Evolutionary conservation across 1,284 basidiomycete species (phyloP), one percentile per base, ranked within the genome.

Genomic region (Rhodotorula sp.): DNA sequence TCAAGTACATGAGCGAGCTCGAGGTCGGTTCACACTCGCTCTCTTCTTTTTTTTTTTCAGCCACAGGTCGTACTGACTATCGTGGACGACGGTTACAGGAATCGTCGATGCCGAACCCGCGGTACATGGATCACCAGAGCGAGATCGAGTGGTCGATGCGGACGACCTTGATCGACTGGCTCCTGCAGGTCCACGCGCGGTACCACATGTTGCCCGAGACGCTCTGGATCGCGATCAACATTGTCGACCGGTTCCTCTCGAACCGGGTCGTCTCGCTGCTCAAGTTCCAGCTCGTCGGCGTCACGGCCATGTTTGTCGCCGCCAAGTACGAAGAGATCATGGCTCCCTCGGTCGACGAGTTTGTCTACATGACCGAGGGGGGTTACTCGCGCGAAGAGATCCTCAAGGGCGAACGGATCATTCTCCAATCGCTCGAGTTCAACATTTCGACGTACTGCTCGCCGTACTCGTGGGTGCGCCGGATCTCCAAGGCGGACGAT

Each of bases 391-490:
- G 89, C 81, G 96, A 98, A 71, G 96, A 99, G 83, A 96, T 99
- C 80, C 86, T 99, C 75, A 97, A 97, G 83, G 96, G 96, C 81
- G 96, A 98, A 83, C 89, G 93, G 61, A 98, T 99, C 81, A 90
- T 99, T 79, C 85, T 97, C 69, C 89, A 91, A 79, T 93, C 93
- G 56, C 88, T 99, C 70, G 93, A 97, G 76, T 99, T 98, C 84
- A 90, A 91, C 82, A 82, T 99, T 80, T 98, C 95, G 69, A 89
- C 93, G 69, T 99, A 99, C 84, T 99, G 97, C 84, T 97, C 96
- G 61, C 97, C 97, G 3, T 99, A 99, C 85, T 95, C 92, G 81
- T 99, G 97, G 97, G 94, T 99, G 85, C 89, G 97, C 76, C 90
- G 91, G 79, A 99, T 99, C 82, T 96, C 92, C 85, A 97, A 96